A percentile compares a stretch with the other conserved stretches of the same genome.
Conservation (phyloP, 768 basidiomycete genomes). For the Pleurotus djamor region DNA sequence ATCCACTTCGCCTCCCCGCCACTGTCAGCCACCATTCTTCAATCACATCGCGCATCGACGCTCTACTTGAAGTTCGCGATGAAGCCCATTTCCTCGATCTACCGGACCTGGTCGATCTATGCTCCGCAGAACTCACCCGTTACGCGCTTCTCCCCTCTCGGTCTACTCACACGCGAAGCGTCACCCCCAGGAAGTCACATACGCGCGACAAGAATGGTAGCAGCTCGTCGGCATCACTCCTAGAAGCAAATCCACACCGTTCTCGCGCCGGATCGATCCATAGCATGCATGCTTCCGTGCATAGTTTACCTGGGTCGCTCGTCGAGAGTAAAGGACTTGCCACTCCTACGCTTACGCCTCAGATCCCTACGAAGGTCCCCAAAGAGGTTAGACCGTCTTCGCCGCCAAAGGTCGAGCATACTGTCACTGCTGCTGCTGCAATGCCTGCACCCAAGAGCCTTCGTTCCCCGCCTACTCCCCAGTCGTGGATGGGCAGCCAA, state of each 20-base stretch:
- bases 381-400: background rate
- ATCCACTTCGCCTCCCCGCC: conserved; percentile 44
- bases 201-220: background rate
- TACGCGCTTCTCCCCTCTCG: conserved; percentile 21
- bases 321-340: background rate
- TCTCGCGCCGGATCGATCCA: conserved; percentile 28
- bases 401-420: background rate
- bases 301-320: conserved; percentile 49
- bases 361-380: background rate
- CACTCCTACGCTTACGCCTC: no score
- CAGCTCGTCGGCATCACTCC: conserved; percentile 9
- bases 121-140: conserved; percentile 61
- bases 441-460: conserved; percentile 13
- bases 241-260: conserved; percentile 17
- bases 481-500: conserved; percentile 37
- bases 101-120: conserved; percentile 60
- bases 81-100: conserved; percentile 79
- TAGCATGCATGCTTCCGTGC: conserved; percentile 53
- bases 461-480: conserved; percentile 39
- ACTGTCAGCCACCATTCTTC: conserved; percentile 10
- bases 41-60: conserved; percentile 52
- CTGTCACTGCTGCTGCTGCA: background rate
- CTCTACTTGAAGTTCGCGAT: conserved; percentile 73
- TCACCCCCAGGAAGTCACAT: background rate
- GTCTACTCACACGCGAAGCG: background rate